These are phyloP conservation scores for Solanum sejunctum DNA, from an alignment of 257 asterid genomes.

Conservation along the genomic window DNA sequence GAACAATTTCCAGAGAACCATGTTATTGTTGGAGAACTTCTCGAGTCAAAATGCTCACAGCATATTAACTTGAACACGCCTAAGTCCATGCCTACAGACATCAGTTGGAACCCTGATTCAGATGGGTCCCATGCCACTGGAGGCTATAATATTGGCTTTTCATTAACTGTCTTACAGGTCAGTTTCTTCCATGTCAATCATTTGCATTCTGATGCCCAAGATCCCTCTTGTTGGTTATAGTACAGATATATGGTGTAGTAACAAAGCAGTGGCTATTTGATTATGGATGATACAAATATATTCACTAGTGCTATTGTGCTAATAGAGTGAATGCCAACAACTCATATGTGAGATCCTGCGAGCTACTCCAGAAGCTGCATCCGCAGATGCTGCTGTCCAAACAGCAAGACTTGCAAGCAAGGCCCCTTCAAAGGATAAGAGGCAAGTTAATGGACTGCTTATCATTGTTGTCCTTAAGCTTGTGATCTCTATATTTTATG, in stretches of 20 bases:
- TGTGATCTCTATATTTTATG: background rate
- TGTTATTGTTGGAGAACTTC: constrained; percentile 95
- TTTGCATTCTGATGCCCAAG: constrained; percentile 3
- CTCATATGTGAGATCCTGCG: constrained; percentile 97
- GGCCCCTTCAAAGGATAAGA: constrained; percentile 81
- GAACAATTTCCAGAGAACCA: constrained; percentile 68
- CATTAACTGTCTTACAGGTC: constrained; percentile 92
- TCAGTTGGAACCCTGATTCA: constrained; percentile 75
- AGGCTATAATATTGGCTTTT: constrained; percentile 85
- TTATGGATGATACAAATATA: background rate
- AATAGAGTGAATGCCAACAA: constrained; percentile 98
- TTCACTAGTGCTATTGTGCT: constrained; percentile 1
- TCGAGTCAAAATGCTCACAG: constrained; percentile 83
- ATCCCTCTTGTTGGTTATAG: background rate
- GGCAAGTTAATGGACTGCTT: constrained; percentile 39
- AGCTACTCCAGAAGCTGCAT: constrained; percentile 99
- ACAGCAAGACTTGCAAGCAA: constrained; percentile 94
- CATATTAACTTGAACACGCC: constrained; percentile 86
- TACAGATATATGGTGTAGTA: background rate
- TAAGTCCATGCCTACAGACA: constrained; percentile 55
- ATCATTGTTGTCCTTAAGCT: background rate
- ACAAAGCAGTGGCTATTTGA: background rate
- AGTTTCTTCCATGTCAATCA: constrained; percentile 5
- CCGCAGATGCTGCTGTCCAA: constrained; percentile 97
- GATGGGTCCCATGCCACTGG: constrained; percentile 81